Evolutionary conservation across 1,139 yeast genomes (phyloP).

Genomic region (Scheffersomyces parashehatae): DNA sequence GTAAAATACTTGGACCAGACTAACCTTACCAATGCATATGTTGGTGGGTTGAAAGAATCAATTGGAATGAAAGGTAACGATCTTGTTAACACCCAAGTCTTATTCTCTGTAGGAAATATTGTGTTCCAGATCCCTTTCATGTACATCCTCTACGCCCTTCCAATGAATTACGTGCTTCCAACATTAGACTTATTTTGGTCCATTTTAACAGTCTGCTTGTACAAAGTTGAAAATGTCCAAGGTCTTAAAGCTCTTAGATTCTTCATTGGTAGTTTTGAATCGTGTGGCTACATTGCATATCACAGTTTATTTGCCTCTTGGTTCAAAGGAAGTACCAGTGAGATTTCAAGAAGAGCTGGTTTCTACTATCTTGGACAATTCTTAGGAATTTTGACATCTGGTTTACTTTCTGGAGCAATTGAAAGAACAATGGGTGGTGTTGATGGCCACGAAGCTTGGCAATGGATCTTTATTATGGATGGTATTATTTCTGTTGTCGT

Average conservation of each 20-base stretch:
- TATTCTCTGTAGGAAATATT: constrained; percentile 59
- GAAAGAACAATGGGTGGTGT: constrained; percentile 45
- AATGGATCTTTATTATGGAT: constrained; percentile 72
- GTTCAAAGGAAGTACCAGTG: constrained; percentile 53
- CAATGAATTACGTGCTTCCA: constrained; percentile 58
- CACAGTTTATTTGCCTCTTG: constrained; percentile 64
- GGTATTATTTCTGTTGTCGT: constrained; percentile 60
- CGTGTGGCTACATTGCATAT: constrained; percentile 58
- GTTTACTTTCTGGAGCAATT: constrained; percentile 61
- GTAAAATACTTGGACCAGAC: constrained; percentile 67
- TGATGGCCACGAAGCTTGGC: constrained; percentile 61
- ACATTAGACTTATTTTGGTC: constrained; percentile 67
- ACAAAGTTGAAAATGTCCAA: constrained; percentile 44
- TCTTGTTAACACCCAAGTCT: constrained; percentile 58
- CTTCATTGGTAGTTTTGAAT: constrained; percentile 62
- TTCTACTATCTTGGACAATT: constrained; percentile 61
- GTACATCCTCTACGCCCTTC: constrained; percentile 46
- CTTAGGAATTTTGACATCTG: constrained; percentile 62
- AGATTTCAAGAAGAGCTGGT: constrained; percentile 61
- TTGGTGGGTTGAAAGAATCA: constrained; percentile 61
- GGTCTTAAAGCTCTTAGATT: constrained; percentile 60
- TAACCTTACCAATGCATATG: constrained; percentile 67
- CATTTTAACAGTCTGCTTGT: constrained; percentile 58
- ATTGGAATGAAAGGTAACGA: constrained; percentile 67
- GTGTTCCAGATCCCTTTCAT: constrained; percentile 56